Evolutionary conservation across 306 rosid genomes (phyloP).

Genomic region (Albizia julibrissin): DNA sequence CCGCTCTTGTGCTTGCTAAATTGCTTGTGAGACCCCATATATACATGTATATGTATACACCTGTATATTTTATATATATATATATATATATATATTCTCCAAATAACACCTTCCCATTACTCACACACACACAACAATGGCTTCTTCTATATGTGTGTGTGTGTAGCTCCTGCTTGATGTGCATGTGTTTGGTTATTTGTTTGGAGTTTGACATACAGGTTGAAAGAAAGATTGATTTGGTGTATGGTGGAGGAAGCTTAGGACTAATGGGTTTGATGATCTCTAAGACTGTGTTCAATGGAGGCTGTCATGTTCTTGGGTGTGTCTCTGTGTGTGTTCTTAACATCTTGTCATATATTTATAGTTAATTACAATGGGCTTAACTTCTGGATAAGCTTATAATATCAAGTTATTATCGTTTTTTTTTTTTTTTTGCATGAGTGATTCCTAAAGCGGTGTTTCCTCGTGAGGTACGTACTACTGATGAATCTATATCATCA

Average conservation of each 20-base stretch:
- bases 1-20: slow-evolving; percentile 54
- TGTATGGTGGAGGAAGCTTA: slow-evolving; percentile 63
- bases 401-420: neutral
- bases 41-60: too few relatives aligned
- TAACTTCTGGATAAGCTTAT: neutral
- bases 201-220: slow-evolving; percentile 29
- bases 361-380: neutral
- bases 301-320: slow-evolving; percentile 69
- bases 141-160: neutral
- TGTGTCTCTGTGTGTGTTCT: neutral
- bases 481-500: neutral
- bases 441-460: slow-evolving; percentile 54
- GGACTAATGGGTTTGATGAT: slow-evolving; percentile 67
- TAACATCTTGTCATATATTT: neutral
- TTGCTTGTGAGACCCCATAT: slow-evolving; percentile 41
- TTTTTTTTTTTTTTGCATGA: slow-evolving; percentile 20
- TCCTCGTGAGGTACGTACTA: slow-evolving; percentile 45
- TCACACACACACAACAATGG: neutral
- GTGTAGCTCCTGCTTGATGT: neutral
- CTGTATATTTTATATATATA: too few relatives aligned
- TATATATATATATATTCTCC: neutral
- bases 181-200: neutral
- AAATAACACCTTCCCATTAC: neutral
- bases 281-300: slow-evolving; percentile 47
- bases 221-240: slow-evolving; percentile 51